Evolutionary conservation across 371 early-diverging fungal species (phyloP), one percentile per base, ranked within the genome.

Genomic region (Synchytrium microbalum): DNA sequence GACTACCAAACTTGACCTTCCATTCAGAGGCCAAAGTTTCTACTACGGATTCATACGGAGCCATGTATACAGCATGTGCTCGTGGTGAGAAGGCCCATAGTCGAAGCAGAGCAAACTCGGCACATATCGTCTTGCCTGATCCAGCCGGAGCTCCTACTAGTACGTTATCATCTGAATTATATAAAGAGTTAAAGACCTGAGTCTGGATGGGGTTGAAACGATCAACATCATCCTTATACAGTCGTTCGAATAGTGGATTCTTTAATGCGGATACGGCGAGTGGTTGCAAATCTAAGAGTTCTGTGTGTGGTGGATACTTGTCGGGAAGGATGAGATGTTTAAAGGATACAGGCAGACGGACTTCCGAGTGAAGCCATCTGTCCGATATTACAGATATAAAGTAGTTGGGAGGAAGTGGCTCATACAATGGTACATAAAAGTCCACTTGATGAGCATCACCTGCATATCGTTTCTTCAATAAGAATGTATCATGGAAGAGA

Each of bases 91-190:
- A 73, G 29, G 75, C 74, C 91, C 93, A 93, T 46, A 94, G 75
- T 14, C 91, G 87, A 66, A 94, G 71, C 67, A 98, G 74, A 2
- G 98, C 96, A 75, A 97, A 89, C 75, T 97, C 96, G 29, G 95
- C 99, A 61, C 92, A 89, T 25, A 96, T 84, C 1, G 99, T 96
- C 82, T 99, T 98, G 53, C 99, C 99, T 53, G 88, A 83, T 23
- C 99, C 99, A 16, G 97, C 88, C 24, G 99, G 93, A 1, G 99
- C 97, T 54, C 92, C 95, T 57, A 99, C 79, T 59, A 99, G 88
- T 2, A 88, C 84, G 69, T 94, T 98, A 32, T 93, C 92, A 65
- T 95, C 92, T 5, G 87, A 81, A 8, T 85, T 83, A 76, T 95
- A 99, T 33, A 97, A 78, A 0, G 93, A 74, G 68, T 95, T 85